Evolutionary conservation across 768 basidiomycete genomes (phyloP), one percentile per base, ranked within the genome.

Genomic region (Naganishia randhawae): DNA sequence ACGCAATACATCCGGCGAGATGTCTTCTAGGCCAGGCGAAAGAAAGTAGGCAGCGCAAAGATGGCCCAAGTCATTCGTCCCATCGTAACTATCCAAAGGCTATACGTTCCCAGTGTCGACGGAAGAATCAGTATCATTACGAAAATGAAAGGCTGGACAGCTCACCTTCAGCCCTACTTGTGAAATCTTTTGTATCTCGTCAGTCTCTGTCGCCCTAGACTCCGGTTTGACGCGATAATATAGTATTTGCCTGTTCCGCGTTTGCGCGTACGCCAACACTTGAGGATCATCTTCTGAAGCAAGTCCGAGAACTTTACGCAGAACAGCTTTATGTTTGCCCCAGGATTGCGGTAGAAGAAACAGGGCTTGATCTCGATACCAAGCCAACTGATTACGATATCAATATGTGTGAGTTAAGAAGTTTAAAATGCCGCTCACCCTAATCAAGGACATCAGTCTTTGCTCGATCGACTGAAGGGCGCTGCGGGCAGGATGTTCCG

Each of bases 321-420:
- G 29, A 17, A 41, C 2, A n/a, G 5, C 13, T 29, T 29, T 39
- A 19, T 41, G n/a, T 39, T 61, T 25, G 6, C 25, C 16, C 57
- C 57, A 61, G 25, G 22, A 11, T 13, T 61, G 39, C 22, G 57
- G 57, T 37, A 61, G 39, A 29, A 61, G 11, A 29, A 61, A 61
- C 57, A 61, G 22, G 37, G 22, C 7, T 22, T 6, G 35, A 41
- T 61, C 57, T 61, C 57, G 57, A 25, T 27, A 5, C 57, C 57
- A 61, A 29, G 57, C 57, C n/a, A 41, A 61, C 57, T 61, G 29
- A 27, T n/a, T 35, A 27, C 32, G 9, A n/a, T 32, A 55, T 37
- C 33, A 33, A 33, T 22, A 22, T 16, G 19, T 22, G 14, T 4
- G 5, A 17, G 22, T 4, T 10, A 19, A 37, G 33, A 37, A 13